Base-by-base conservation (phyloP, 331 rosid genomes). In the Acacia concinna region DNA sequence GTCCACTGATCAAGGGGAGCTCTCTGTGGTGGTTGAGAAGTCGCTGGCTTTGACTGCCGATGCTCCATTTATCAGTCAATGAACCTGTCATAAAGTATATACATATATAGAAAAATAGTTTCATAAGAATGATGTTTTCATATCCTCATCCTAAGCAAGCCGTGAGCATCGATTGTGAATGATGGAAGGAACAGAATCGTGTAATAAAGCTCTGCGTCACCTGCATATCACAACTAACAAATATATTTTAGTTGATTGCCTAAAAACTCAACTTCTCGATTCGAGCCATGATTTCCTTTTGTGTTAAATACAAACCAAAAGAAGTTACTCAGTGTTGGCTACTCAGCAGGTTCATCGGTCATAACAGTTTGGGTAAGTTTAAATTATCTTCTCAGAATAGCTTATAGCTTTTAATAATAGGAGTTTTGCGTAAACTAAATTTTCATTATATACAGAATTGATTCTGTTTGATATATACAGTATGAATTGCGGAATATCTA, bases 21-120 rank as follows among this genome's bases (percentile, higher is more conserved):
- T 28, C 67, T 28, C 67, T 28, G 37, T 60, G 67, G 67, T 28
- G 37, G 67, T 60, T 60, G 67, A 60, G 67, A n/a, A 60, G 37
- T 59, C 27, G 35, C 66, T 57, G 21, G 21, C 37, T 25, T 59
- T 30, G 67, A 27, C 67, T 13, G 67, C 67, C 67, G 1, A 28
- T 3, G 38, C n/a, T 13, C 38, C 0, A 28, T 60, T 60, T 28
- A 3, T 28, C n/a, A 21, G 67, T 60, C 67, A 28, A 28, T 56
- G 64, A 56, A 56, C 18, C 64, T 56, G 15, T 56, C 2, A 56
- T 4, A 25, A 25, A 9, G 32, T 12, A 10, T 56, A 10, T 56
- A 56, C 1, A 18, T 4, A 18, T 1, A 54, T n/a, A n/a, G n/a
- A n/a, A n/a, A n/a, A n/a, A n/a, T n/a, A n/a, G n/a, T n/a, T n/a